Evolutionary conservation across 768 basidiomycete species (phyloP), one percentile per base, ranked within the genome.

Genomic region (Galerina marginata): DNA sequence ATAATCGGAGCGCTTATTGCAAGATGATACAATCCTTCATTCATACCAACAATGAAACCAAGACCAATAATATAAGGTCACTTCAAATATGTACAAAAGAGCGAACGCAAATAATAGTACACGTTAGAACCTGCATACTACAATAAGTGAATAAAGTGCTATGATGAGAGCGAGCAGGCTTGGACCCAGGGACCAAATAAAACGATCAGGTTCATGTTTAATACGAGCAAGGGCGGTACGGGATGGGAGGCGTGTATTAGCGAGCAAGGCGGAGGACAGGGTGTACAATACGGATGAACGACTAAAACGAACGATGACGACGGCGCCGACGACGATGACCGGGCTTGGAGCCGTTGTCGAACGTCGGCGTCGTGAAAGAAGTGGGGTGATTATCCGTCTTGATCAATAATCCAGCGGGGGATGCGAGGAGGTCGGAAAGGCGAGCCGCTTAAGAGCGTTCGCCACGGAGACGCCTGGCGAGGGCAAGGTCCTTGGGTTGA

Each of bases 401-500:
- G 29, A 33, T 33, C 48, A 33, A 49, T 33, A 49, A 33, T 33
- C 23, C 48, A 33, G 29, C 11, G 39, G 11, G 33, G 48, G 15
- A 12, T 25, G 38, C n/a, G 36, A 39, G 15, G 16, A 29, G 4
- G 26, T 23, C 7, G n/a, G 12, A 39, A 23, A 47, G 20, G 16
- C 12, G 23, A 52, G 16, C 33, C 67, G 61, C 68, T 86, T 83
- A 92, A 69, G 90, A 87, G 72, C 92, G 85, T 81, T 93, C 92
- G 70, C 92, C 92, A 61, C 92, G 86, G 75, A 95, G 87, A 73
- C 92, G 90, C 68, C 92, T 84, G 62, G 92, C 92, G 60, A 95
- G 83, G 40, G 92, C 91, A 52, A 94, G 89, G 74, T 94, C 92
- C 82, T 94, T 94, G 68, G 92, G 92, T 84, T 92, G 90, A 70